Evolutionary conservation across 2,329 filamentous ascomycete genomes (phyloP).

Genomic region (Penicillium aurantiogriseum): DNA sequence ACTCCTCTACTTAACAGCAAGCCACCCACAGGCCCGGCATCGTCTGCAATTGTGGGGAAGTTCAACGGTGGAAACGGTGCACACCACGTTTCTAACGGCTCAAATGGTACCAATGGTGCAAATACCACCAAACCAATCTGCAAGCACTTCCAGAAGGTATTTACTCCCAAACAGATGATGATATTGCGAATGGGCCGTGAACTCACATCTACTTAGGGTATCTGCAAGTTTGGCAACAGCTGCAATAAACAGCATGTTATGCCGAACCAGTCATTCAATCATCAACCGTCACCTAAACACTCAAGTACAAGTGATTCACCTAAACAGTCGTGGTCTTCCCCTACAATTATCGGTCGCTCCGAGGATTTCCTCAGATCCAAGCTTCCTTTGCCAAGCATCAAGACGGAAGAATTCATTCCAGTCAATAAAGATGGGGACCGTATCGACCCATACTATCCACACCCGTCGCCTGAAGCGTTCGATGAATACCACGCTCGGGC

Average conservation of each 20-base stretch:
- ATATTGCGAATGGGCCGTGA: too few species aligned
- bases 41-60: neutral
- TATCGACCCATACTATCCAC: slow-evolving; percentile 45
- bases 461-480: slow-evolving; percentile 39
- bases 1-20: slow-evolving; percentile 30
- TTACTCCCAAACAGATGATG: neutral
- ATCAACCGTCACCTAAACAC: slow-evolving; percentile 23
- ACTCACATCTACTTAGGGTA: slow-evolving; percentile 26
- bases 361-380: slow-evolving; percentile 21
- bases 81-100: slow-evolving; percentile 2
- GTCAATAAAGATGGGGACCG: slow-evolving; percentile 50
- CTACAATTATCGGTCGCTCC: slow-evolving; percentile 17
- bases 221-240: slow-evolving; percentile 32
- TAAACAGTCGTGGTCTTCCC: slow-evolving; percentile 14
- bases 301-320: slow-evolving; percentile 17
- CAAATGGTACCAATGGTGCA: slow-evolving; percentile 2
- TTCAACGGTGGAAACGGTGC: slow-evolving; percentile 10
- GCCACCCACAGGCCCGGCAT: slow-evolving; percentile 5
- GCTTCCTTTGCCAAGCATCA: slow-evolving; percentile 20
- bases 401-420: slow-evolving; percentile 38
- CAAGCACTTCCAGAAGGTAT: slow-evolving; percentile 37
- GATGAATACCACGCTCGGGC: slow-evolving; percentile 41
- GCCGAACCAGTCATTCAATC: slow-evolving; percentile 21
- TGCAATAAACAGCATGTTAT: slow-evolving; percentile 34
- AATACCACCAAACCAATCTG: slow-evolving; percentile 26